A percentile compares a stretch with the other conserved stretches of the same genome.
Conservation (phyloP, 2,329 filamentous ascomycete genomes). For the Pestalotiopsis sp. region DNA sequence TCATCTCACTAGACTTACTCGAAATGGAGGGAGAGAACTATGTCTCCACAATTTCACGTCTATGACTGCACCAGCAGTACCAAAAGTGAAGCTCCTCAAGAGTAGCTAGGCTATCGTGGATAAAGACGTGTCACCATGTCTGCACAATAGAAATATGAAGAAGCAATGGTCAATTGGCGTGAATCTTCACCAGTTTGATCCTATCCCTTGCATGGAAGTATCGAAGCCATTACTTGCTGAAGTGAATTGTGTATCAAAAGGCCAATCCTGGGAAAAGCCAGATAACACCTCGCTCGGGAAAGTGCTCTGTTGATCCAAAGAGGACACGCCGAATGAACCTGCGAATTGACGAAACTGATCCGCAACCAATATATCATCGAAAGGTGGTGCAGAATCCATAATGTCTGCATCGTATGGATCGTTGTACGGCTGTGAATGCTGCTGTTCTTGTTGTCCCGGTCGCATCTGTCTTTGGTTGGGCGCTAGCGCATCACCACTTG, state of each 20-base stretch:
- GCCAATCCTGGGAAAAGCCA: not conserved
- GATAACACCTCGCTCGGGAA: not conserved
- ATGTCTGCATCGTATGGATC: not conserved
- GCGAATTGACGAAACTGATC: not conserved
- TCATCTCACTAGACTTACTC: no score
- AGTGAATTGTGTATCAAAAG: slow-evolving; percentile 1
- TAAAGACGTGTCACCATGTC: no score
- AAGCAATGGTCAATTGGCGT: not conserved
- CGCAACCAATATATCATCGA: not conserved
- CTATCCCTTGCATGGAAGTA: not conserved
- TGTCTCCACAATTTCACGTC: not conserved
- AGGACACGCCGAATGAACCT: not conserved
- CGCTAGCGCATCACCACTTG: not conserved
- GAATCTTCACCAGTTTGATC: not conserved
- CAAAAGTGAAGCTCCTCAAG: no score
- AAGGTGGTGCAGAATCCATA: not conserved
- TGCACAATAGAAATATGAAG: not conserved
- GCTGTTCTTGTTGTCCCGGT: not conserved
- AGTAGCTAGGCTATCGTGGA: no score
- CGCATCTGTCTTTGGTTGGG: not conserved
- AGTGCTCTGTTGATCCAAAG: not conserved
- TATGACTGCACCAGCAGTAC: no score
- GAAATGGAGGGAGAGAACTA: no score
- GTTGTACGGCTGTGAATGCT: not conserved
- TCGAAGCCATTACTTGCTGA: not conserved